phyloP scores from a whole-genome alignment of 371 early-diverging fungal genomes.

The Batkoa obscura region DNA sequence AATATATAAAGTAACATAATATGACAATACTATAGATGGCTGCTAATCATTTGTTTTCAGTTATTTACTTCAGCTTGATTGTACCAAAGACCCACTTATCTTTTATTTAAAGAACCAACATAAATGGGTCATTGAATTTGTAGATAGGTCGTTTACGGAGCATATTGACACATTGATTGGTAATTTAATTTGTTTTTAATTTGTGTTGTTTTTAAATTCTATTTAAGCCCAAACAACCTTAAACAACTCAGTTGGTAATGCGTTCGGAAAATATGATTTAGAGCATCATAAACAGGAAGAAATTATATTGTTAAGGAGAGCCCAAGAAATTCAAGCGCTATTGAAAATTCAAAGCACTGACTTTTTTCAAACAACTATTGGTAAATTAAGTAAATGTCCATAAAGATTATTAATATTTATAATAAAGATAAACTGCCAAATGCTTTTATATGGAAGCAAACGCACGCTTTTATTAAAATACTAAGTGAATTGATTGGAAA shows the following conservation, averaged over 20 bases:
- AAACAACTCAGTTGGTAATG: not conserved
- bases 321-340: not conserved
- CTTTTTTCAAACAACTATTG: not conserved
- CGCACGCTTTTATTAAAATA: not conserved
- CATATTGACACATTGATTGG: conserved; percentile 24
- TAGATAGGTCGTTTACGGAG: conserved; percentile 38
- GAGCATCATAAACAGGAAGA: not conserved
- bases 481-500: conserved; percentile 2
- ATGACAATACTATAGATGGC: not conserved
- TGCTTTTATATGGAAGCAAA: too few species aligned
- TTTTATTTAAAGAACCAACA: conserved; percentile 76
- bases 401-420: too few species aligned
- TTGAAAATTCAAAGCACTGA: not conserved
- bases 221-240: not conserved
- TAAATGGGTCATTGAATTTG: conserved; percentile 59
- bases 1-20: conserved; percentile 46
- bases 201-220: not conserved
- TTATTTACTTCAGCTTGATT: conserved; percentile 58
- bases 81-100: conserved; percentile 74
- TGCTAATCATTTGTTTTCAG: conserved; percentile 14
- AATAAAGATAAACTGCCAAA: too few species aligned
- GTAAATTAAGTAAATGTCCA: not conserved
- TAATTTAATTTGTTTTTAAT: not conserved
- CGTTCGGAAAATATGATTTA: not conserved
- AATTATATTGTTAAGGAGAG: not conserved